These are phyloP conservation scores for Sungouiozyma intestinalis DNA, from an alignment of 805 yeast genomes.

Conservation along the genomic window DNA sequence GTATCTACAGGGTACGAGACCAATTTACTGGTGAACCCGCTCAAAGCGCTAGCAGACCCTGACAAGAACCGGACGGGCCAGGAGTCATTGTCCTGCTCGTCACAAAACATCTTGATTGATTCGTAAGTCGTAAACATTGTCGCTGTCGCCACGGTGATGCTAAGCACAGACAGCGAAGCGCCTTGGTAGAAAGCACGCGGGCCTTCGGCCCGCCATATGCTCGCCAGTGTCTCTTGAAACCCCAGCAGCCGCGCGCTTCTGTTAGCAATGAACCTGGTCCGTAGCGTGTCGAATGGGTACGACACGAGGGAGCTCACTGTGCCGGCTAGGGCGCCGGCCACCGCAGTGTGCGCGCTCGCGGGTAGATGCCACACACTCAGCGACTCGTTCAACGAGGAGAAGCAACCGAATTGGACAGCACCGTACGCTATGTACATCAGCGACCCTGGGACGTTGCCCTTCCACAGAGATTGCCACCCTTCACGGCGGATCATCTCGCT, in stretches of 20 bases:
- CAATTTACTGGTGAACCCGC: slow-evolving; percentile 68
- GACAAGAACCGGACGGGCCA: slow-evolving; percentile 37
- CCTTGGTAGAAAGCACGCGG: slow-evolving; percentile 41
- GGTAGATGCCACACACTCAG: slow-evolving; percentile 11
- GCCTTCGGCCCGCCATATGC: slow-evolving; percentile 34
- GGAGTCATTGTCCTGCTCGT: slow-evolving; percentile 14
- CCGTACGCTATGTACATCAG: slow-evolving; percentile 79
- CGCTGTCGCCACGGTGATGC: slow-evolving; percentile 65
- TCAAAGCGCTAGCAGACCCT: slow-evolving; percentile 46
- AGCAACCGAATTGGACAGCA: slow-evolving; percentile 70
- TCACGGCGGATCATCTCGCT: slow-evolving; percentile 44
- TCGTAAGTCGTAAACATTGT: slow-evolving; percentile 65
- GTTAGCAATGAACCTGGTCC: slow-evolving; percentile 79
- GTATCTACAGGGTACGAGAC: slow-evolving; percentile 81
- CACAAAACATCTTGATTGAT: slow-evolving; percentile 30
- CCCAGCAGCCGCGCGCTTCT: slow-evolving; percentile 17
- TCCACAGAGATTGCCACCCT: slow-evolving; percentile 78
- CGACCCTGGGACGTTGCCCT: slow-evolving; percentile 91
- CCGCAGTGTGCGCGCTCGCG: slow-evolving; percentile 28
- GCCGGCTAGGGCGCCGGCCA: slow-evolving; percentile 76
- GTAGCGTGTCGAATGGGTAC: slow-evolving; percentile 82
- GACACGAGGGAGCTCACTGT: slow-evolving; percentile 58
- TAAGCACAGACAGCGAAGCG: slow-evolving; percentile 38
- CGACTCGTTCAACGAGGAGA: slow-evolving; percentile 42
- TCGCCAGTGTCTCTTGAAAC: slow-evolving; percentile 20